Conservation (phyloP, 345 rosid species). For the Lepidium africanum region DNA sequence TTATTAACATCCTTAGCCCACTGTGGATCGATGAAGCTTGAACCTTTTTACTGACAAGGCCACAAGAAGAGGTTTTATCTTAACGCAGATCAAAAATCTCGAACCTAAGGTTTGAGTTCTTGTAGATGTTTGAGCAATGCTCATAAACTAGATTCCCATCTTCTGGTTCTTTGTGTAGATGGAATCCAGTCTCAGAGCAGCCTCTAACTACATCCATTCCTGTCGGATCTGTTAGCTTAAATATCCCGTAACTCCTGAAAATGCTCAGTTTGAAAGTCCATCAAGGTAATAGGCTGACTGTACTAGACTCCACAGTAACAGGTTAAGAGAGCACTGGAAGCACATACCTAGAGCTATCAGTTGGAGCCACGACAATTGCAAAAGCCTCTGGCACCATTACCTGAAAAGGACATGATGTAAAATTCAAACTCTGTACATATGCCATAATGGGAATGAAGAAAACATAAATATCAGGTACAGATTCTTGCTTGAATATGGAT, state of each 20-base stretch:
- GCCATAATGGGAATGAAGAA: background rate
- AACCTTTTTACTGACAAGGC: slow-evolving; percentile 2
- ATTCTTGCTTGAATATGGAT: background rate
- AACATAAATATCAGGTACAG: background rate
- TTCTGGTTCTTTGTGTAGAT: slow-evolving; percentile 61
- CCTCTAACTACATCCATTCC: slow-evolving; percentile 68
- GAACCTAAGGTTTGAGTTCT: slow-evolving; percentile 74
- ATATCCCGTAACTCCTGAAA: slow-evolving; percentile 62
- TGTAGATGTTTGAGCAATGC: slow-evolving; percentile 73
- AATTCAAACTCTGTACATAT: background rate
- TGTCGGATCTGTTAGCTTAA: slow-evolving; percentile 61
- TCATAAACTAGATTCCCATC: slow-evolving; percentile 65
- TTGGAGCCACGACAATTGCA: slow-evolving; percentile 91
- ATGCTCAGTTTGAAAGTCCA: background rate
- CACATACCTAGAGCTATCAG: slow-evolving; percentile 61
- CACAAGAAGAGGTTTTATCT: slow-evolving; percentile 6
- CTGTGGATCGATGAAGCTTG: background rate
- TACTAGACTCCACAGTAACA: background rate
- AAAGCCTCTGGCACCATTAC: slow-evolving; percentile 89
- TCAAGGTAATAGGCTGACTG: background rate
- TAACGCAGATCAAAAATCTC: slow-evolving; percentile 85
- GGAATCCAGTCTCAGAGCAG: slow-evolving; percentile 69
- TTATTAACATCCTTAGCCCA: background rate
- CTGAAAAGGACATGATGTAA: slow-evolving; percentile 27
- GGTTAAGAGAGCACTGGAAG: background rate